Conservation (phyloP, 331 rosid species). For the Arachis monticola region DNA sequence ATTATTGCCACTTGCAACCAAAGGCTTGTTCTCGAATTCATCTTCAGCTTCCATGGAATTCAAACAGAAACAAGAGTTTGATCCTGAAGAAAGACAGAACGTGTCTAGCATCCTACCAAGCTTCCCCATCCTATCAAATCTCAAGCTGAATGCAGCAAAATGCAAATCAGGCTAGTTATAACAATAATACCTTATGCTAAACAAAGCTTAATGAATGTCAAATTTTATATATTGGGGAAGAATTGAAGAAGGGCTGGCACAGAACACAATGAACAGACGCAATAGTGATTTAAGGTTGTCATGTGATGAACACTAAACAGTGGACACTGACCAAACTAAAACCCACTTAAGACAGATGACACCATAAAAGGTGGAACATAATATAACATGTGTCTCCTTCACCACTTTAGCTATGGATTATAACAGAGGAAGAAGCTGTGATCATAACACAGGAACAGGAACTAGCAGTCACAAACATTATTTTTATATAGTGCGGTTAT, state of each 20-base stretch:
- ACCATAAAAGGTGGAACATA: slow-evolving; percentile 32
- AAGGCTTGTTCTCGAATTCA: slow-evolving; percentile 64
- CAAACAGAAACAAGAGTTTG: slow-evolving; percentile 75
- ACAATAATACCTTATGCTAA: slow-evolving; percentile 36
- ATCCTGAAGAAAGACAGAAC: slow-evolving; percentile 60
- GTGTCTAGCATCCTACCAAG: slow-evolving; percentile 60
- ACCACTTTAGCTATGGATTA: slow-evolving; percentile 33
- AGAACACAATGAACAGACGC: slow-evolving; percentile 43
- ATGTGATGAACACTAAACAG: slow-evolving; percentile 47
- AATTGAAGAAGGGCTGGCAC: slow-evolving; percentile 31
- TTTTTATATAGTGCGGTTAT: slow-evolving; percentile 12
- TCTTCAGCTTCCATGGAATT: slow-evolving; percentile 56
- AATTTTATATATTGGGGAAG: slow-evolving; percentile 55
- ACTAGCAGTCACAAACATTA: slow-evolving; percentile 3
- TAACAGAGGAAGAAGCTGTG: slow-evolving; percentile 28
- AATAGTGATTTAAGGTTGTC: slow-evolving; percentile 46
- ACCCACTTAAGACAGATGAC: slow-evolving; percentile 17
- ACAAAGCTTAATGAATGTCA: slow-evolving; percentile 50
- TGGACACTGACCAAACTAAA: slow-evolving; percentile 29
- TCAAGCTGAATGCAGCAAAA: slow-evolving; percentile 32
- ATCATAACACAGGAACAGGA: slow-evolving; percentile 31
- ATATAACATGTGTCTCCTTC: slow-evolving; percentile 39
- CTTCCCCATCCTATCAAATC: slow-evolving; percentile 62
- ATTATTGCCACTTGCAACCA: slow-evolving; percentile 49
- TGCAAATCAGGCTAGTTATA: slow-evolving; percentile 27